Evolutionary conservation across 352 stramenopile species (phyloP), one percentile per base, ranked within the genome.

Genomic region (Phytophthora gonapodyides): DNA sequence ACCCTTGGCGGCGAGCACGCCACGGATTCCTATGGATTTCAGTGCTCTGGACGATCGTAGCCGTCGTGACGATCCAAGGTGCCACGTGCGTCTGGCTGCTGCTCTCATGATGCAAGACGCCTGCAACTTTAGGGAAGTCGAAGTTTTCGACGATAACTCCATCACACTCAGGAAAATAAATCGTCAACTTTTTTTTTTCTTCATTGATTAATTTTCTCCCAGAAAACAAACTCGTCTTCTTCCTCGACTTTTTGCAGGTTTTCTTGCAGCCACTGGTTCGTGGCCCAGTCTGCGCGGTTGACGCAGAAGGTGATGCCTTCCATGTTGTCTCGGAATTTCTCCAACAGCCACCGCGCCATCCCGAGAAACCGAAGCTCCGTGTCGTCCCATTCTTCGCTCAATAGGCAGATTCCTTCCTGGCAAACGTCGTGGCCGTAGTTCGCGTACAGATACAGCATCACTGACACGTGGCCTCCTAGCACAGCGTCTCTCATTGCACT

Each of bases 1-100:
- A 73, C 34, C 77, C 82, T 36, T 83, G 77, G 75, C 71, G 58
- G 34, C 48, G 56, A 47, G 44, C 31, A 37, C 62, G 62, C 11
- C 56, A 51, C 47, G 62, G 62, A 16, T 49, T 61, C 24, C 16
- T 67, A 31, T 71, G 63, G 63, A 30, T 67, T 45, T 38, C 43
- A 49, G 3, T 63, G 21, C 27, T 71, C 4, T 71, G 63, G 63
- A 43, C 34, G 5, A 62, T 71, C 10, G 63, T 71, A 33, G 24
- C 10, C 7, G 24, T 67, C 30, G 63, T 71, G 10, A 71, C 43
- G 7, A 24, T 71, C 27, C 57, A 71, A 64, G 63, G 57, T 38
- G 38, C 47, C n/a, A 71, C 63, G 12, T 71, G 57, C 37, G 63
- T 67, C 24, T 71, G 44, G 44, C 37, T 71, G 33, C 37, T 71